These are phyloP conservation scores for Monilinia fructicola DNA, from an alignment of 2,329 filamentous ascomycete genomes.

Conservation along the genomic window DNA sequence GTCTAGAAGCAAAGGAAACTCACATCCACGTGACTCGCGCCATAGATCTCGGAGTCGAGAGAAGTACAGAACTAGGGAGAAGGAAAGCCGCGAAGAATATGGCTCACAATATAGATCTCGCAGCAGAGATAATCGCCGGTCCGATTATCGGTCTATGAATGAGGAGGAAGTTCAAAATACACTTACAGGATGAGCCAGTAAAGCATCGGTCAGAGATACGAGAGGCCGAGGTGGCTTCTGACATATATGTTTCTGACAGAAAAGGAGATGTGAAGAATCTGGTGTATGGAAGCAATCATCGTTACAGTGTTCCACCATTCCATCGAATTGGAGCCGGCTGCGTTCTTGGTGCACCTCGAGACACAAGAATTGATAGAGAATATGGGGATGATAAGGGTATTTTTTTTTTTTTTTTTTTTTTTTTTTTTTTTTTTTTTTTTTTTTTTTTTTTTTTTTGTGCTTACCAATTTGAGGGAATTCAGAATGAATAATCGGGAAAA, in stretches of 20 bases:
- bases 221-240: conserved; percentile 24
- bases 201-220: conserved; percentile 18
- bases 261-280: conserved; percentile 76
- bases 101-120: conserved; percentile 3
- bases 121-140: conserved; percentile 22
- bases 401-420: too few relatives aligned
- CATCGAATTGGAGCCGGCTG: conserved; percentile 65
- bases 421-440: too few relatives aligned
- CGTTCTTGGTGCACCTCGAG: conserved; percentile 64
- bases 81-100: conserved; percentile 29
- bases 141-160: background rate
- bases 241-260: conserved; percentile 63
- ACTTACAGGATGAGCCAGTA: conserved; percentile 1
- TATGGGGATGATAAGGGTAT: conserved; percentile 51
- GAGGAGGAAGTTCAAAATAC: background rate
- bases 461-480: conserved; percentile 43
- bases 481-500: conserved; percentile 42
- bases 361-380: conserved; percentile 66
- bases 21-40: conserved; percentile 4
- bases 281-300: conserved; percentile 71
- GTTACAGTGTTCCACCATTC: conserved; percentile 70
- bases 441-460: too few relatives aligned
- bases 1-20: conserved; percentile 12
- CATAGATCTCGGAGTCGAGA: conserved; percentile 16
- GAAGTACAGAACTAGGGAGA: conserved; percentile 21